Conservation (phyloP, 1,284 basidiomycete genomes). For the Tilletiaria anomala region DNA sequence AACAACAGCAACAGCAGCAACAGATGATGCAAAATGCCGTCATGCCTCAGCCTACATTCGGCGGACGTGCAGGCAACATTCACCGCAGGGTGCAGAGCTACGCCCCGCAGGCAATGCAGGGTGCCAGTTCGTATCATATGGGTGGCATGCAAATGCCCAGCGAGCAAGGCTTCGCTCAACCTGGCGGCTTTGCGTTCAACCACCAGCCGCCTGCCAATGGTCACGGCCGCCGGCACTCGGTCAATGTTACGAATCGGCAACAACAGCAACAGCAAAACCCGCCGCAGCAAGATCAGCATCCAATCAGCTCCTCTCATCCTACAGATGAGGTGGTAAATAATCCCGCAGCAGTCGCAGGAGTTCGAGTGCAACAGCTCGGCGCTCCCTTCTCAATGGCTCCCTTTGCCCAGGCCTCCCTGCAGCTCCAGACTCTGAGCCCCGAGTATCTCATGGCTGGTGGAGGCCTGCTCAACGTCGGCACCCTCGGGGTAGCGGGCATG, state of each 20-base stretch:
- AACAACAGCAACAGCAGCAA: slow-evolving; percentile 1
- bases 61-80: slow-evolving; percentile 6
- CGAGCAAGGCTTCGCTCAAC: slow-evolving; percentile 3
- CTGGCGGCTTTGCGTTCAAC: slow-evolving; percentile 5
- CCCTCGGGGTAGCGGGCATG: slow-evolving; percentile 16
- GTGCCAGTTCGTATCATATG: slow-evolving; percentile 43
- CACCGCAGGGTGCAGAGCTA: slow-evolving; percentile 70
- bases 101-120: slow-evolving; percentile 47
- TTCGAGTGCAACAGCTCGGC: slow-evolving; percentile 1
- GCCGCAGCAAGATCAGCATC: slow-evolving; percentile 5
- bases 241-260: slow-evolving; percentile 54
- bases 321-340: background rate
- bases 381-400: no score
- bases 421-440: slow-evolving; percentile 28
- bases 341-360: background rate
- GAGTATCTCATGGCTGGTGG: slow-evolving; percentile 38
- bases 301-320: background rate
- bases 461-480: slow-evolving; percentile 26
- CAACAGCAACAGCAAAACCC: slow-evolving; percentile 16
- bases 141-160: background rate
- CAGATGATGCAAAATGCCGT: background rate
- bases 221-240: slow-evolving; percentile 82
- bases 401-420: slow-evolving; percentile 22
- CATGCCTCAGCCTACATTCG: no score
- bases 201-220: slow-evolving; percentile 45